Base-by-base conservation (phyloP, 805 yeast genomes). In the Cyberlindnera mississippiensis region DNA sequence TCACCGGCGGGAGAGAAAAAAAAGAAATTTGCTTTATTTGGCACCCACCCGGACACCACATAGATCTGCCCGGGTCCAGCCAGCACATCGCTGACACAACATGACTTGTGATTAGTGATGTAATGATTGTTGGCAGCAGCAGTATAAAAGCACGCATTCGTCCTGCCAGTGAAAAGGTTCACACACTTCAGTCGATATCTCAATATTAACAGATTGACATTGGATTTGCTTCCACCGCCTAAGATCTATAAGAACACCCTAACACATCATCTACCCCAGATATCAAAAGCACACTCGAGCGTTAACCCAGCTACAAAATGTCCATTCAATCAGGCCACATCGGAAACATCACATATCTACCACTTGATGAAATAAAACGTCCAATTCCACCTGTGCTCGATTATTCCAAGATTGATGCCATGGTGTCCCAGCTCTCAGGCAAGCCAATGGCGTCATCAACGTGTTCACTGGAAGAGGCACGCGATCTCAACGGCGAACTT, bases 301-400 rank as follows among this genome's bases (percentile, higher is more conserved):
- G n/a, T n/a, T n/a, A n/a, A n/a, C n/a, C n/a, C n/a, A n/a, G n/a
- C n/a, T n/a, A 35, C 27, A 35, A 35, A 33, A 81, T 81, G 87
- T 84, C 93, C 0, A 63, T 85, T 33, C 95, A 86, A 66, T 72
- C 90, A 8, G 67, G 78, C 6, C 66, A 68, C 31, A 56, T 82
- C 8, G 62, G 62, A 24, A 75, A 72, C 44, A 68, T 75, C 10
- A 72, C 76, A 11, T 77, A 73, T 40, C 68, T 87, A 9, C 95
- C 95, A 2, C 64, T 87, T 16, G 61, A 69, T 4, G 73, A 79
- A 46, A 88, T 88, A 49, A 71, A 76, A 38, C 69, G 96, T 46
- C 96, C 96, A 9, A 87, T 87, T 24, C 83, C 89, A 19, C 96
- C 96, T 0, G 95, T 85, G 2, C 66, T 88, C 22, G 95, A 87